Evolutionary conservation across 345 rosid genomes (phyloP), one percentile per base, ranked within the genome.

Genomic region (Dipteronia sinensis): DNA sequence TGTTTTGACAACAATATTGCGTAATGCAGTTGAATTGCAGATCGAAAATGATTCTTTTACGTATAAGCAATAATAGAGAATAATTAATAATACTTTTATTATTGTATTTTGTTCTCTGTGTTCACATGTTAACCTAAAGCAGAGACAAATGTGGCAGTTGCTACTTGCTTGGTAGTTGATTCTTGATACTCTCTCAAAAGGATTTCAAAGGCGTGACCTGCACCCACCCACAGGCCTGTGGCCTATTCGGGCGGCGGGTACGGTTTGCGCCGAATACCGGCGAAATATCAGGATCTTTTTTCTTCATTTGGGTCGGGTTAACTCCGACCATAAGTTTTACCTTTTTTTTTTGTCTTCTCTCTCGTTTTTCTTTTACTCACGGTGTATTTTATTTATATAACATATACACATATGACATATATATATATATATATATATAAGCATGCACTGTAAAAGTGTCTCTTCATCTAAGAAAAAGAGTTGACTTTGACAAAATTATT

Each of bases 221-320:
- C 44, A 58, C 10, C 22, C 12, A 19, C 27, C 3, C 64, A 22
- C 64, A 59, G 12, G 20, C 31, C 51, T 42, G 25, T 44, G 79
- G 73, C 27, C 46, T 67, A 42, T 69, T 58, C 42, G 67, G 79
- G 73, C 73, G 68, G 79, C 67, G 67, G 67, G 67, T 76, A 68
- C 46, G 67, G 67, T 42, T 75, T n/a, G 56, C 79, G 79, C 74
- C 79, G 79, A 77, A 69, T 61, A 23, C 73, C 79, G 58, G 79
- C 79, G 19, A 65, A 9, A 55, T 69, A 56, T 67, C 72, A 55
- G 79, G 44, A 67, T 31, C 23, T 53, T 8, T 22, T 66, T 22
- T 75, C 10, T 12, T 10, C 20, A 12, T 7, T 1, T 55, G 79
- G 65, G 29, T 76, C 73, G 79, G 72, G 66, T 76, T 55, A 67